Conservation (phyloP, 78 protist species). For the Tieghemostelium lacteum region DNA sequence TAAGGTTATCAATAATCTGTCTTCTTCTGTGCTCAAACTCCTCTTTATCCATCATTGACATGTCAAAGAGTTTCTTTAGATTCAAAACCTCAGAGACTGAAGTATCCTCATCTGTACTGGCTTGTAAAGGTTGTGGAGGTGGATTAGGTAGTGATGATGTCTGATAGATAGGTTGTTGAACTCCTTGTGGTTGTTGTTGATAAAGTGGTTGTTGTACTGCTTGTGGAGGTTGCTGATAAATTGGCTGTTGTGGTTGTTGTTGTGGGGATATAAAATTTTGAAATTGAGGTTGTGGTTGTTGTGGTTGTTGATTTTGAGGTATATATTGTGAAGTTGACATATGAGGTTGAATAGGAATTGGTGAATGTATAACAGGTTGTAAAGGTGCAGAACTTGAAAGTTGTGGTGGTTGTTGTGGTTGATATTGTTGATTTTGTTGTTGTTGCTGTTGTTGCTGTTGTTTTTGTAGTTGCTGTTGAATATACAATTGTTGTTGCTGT, state of each 20-base stretch:
- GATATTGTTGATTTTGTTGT: not conserved
- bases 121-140: conserved; percentile 30
- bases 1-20: conserved; percentile 62
- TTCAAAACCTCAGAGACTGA: conserved; percentile 45
- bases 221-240: conserved; percentile 10
- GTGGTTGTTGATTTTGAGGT: conserved; percentile 29
- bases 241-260: conserved; percentile 38
- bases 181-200: conserved; percentile 3
- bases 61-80: conserved; percentile 57
- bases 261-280: not conserved
- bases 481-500: not conserved
- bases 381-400: conserved; percentile 72
- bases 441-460: conserved; percentile 27
- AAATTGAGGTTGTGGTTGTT: conserved; percentile 40
- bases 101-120: conserved; percentile 52
- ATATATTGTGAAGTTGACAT: not conserved
- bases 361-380: conserved; percentile 43
- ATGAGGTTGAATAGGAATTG: conserved; percentile 26
- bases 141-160: not conserved
- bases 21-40: conserved; percentile 67
- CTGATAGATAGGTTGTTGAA: not conserved
- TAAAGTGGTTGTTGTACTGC: not conserved
- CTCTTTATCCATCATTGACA: conserved; percentile 72
- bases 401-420: conserved; percentile 1
- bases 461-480: conserved; percentile 19